Base-by-base conservation (phyloP, 805 yeast species). In the Lachancea fermentati region DNA sequence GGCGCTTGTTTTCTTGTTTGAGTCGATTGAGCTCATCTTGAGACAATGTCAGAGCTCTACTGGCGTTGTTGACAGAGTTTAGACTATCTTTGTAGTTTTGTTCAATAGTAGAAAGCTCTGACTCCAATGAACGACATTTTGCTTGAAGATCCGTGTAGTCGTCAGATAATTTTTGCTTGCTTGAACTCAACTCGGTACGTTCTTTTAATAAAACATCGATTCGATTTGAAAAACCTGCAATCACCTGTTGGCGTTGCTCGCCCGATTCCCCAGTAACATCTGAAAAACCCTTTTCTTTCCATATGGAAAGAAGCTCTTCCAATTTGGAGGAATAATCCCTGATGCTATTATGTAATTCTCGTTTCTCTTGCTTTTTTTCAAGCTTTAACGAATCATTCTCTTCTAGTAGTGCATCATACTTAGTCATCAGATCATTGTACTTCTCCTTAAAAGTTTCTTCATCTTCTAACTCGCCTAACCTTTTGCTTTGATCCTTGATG, bases 31-130 rank as follows among this genome's bases (percentile, higher is more conserved):
- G 64, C 59, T 88, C 96, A 34, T 72, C 76, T 52, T 87, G 87
- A 6, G 91, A 81, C 48, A 80, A 55, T 34, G 76, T 76, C 41
- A 88, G 70, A 0, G 96, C 95, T 46, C 73, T 76, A 41, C 82
- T 80, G 11, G 91, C 79, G 57, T 80, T 85, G 50, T 76, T 77
- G 24, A 85, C 81, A 17, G 86, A 78, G 46, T 76, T 78, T 40
- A 85, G 62, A 1, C 93, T 83, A 51, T 80, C 78, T 47, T 75
- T 75, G 63, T 85, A 86, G 54, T 82, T 81, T 5, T 67, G 73
- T 60, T 86, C 91, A 37, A 73, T 62, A 22, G 66, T 57, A 14
- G 60, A 47, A 35, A 78, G 55, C 9, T 49, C 51, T 28, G 51
- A 45, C 32, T 50, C 51, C 19, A 58, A 37, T 4, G 48, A 54